These are phyloP conservation scores for Asparagopsis taxiformis DNA, from an alignment of 31 red algal species.

Conservation along the genomic window DNA sequence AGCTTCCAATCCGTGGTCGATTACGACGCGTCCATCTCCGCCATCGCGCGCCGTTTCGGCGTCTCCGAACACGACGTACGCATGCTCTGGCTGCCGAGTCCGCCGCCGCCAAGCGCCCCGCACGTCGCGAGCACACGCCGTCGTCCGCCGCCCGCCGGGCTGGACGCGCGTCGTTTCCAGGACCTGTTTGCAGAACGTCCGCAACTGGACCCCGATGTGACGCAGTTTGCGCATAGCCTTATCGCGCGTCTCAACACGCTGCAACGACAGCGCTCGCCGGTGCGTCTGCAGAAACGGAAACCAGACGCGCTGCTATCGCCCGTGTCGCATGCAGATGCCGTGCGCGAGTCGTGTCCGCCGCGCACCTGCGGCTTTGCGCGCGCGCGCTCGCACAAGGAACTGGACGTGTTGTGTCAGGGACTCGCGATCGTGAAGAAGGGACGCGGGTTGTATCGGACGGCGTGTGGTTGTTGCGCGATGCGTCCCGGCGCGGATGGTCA, in stretches of 20 bases:
- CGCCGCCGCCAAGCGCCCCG: not conserved
- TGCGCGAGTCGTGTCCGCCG: not conserved
- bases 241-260: not conserved
- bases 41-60: not conserved
- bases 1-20: conserved; percentile 9
- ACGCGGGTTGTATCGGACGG: conserved; percentile 17
- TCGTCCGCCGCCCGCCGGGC: not conserved
- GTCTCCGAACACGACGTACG: not conserved
- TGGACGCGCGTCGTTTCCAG: not conserved
- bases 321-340: too few relatives aligned
- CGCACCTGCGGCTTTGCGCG: conserved; percentile 1
- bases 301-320: too few relatives aligned
- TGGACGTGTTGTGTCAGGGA: conserved; percentile 20
- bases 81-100: not conserved
- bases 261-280: too few relatives aligned
- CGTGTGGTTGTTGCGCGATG: not conserved
- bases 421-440: conserved; percentile 20
- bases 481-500: not conserved
- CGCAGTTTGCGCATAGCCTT: not conserved
- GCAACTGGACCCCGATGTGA: not conserved
- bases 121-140: not conserved
- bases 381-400: conserved; percentile 2
- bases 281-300: too few relatives aligned
- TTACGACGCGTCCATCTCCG: not conserved
- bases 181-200: not conserved